A percentile compares a stretch with the other conserved stretches of the same genome.
phyloP scores from a whole-genome alignment of 495 filamentous ascomycete species.

The Trichoderma erinaceum region DNA sequence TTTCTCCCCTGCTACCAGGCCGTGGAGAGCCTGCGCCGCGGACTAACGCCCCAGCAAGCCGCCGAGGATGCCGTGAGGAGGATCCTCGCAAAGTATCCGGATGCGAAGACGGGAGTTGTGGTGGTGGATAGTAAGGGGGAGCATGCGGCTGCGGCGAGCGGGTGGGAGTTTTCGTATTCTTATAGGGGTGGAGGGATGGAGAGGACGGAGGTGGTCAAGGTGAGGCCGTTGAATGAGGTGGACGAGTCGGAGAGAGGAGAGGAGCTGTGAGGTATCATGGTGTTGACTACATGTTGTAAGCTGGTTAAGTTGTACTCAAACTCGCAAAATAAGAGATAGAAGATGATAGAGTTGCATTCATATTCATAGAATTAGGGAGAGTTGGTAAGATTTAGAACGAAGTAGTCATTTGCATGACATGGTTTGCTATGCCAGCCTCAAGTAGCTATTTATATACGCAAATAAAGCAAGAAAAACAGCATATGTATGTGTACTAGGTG shows the following conservation, averaged over 20 bases:
- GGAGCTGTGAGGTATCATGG: background rate
- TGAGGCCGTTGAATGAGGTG: slow-evolving; percentile 25
- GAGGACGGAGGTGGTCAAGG: slow-evolving; percentile 34
- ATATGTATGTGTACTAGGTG: background rate
- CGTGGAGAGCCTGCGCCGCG: slow-evolving; percentile 40
- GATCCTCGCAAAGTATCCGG: slow-evolving; percentile 41
- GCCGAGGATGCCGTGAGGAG: slow-evolving; percentile 40
- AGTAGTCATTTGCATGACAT: slow-evolving; percentile 8
- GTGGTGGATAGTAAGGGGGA: slow-evolving; percentile 37
- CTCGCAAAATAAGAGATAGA: too few species aligned
- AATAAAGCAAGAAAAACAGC: background rate
- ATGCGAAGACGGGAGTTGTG: slow-evolving; percentile 38
- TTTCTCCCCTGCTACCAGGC: slow-evolving; percentile 46
- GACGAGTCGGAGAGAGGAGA: background rate
- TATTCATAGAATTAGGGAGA: background rate
- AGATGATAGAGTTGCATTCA: too few species aligned
- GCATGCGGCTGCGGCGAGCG: slow-evolving; percentile 41
- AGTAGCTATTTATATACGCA: background rate
- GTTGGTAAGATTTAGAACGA: background rate
- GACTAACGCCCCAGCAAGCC: slow-evolving; percentile 35
- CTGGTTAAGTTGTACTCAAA: too few species aligned
- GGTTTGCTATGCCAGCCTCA: background rate
- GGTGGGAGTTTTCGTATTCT: slow-evolving; percentile 41
- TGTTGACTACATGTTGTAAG: too few species aligned
- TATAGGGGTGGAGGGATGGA: slow-evolving; percentile 39